Conservation (phyloP, 2,329 filamentous ascomycete genomes). For the Aspergillus arachidicola region DNA sequence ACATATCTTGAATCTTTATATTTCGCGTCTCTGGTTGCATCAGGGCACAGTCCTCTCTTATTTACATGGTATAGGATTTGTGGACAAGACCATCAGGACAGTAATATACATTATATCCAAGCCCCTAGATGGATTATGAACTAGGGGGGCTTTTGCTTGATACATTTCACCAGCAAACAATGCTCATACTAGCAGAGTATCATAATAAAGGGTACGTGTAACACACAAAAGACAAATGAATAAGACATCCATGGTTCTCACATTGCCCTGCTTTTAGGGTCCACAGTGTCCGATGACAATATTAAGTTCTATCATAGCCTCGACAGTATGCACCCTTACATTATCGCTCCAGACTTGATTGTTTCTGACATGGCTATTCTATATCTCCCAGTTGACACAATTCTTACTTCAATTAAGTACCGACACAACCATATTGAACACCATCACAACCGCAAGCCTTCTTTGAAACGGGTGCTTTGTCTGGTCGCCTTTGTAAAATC, state of each 20-base stretch:
- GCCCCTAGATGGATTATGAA: neutral
- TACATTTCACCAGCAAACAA: neutral
- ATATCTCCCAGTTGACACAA: neutral
- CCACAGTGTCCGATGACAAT: neutral
- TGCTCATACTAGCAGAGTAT: neutral
- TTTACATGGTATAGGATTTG: neutral
- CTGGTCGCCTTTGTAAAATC: neutral
- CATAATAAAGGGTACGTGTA: neutral
- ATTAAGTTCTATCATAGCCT: neutral
- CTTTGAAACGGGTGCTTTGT: neutral
- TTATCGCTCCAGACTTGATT: neutral
- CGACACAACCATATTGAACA: no score
- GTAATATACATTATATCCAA: neutral
- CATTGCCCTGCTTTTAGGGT: neutral
- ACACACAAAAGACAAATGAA: neutral
- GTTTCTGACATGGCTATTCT: neutral
- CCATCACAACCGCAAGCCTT: no score
- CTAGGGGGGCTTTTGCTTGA: neutral
- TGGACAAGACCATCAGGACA: neutral
- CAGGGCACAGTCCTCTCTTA: neutral
- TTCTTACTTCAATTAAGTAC: no score
- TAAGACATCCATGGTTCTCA: neutral
- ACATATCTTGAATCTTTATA: neutral
- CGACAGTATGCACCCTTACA: neutral
- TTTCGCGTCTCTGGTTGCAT: neutral